Evolutionary conservation across 441 rosid species (phyloP).

Genomic region (Breynia disticha): DNA sequence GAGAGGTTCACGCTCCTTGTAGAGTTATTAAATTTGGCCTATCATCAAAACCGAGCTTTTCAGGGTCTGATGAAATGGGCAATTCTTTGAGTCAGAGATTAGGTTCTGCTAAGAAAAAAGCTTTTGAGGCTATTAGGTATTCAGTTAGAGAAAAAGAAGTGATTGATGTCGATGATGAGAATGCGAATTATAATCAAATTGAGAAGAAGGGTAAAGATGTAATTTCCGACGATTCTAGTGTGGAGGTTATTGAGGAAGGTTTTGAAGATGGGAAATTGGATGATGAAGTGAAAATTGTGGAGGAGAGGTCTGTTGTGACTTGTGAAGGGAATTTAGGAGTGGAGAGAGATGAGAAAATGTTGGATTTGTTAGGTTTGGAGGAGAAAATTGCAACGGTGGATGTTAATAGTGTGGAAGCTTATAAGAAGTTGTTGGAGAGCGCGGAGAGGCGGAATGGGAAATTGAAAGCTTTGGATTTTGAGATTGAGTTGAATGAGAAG

Average conservation of each 20-base stretch:
- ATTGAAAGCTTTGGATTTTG: conserved; percentile 39
- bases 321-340: conserved; percentile 28
- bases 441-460: conserved; percentile 39
- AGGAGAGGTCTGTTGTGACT: conserved; percentile 32
- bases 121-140: conserved; percentile 35
- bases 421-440: conserved; percentile 51
- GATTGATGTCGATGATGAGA: conserved; percentile 34
- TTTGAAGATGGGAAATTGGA: conserved; percentile 27
- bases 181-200: conserved; percentile 5
- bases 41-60: conserved; percentile 15
- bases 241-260: conserved; percentile 37
- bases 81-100: conserved; percentile 21
- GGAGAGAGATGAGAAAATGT: conserved; percentile 33
- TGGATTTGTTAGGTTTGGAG: conserved; percentile 31
- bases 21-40: conserved; percentile 42
- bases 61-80: conserved; percentile 30
- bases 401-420: conserved; percentile 35
- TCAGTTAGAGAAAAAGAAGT: conserved; percentile 24
- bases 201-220: conserved; percentile 15
- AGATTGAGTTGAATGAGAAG: conserved; percentile 50
- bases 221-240: conserved; percentile 44
- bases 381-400: conserved; percentile 14
- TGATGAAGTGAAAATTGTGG: conserved; percentile 29
- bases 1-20: conserved; percentile 62
- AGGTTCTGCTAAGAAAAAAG: conserved; percentile 28